A percentile compares a stretch with the other conserved stretches of the same genome.
These are phyloP conservation scores for Vigna reflexopilosa DNA, from an alignment of 306 rosid genomes.

Conservation along the genomic window DNA sequence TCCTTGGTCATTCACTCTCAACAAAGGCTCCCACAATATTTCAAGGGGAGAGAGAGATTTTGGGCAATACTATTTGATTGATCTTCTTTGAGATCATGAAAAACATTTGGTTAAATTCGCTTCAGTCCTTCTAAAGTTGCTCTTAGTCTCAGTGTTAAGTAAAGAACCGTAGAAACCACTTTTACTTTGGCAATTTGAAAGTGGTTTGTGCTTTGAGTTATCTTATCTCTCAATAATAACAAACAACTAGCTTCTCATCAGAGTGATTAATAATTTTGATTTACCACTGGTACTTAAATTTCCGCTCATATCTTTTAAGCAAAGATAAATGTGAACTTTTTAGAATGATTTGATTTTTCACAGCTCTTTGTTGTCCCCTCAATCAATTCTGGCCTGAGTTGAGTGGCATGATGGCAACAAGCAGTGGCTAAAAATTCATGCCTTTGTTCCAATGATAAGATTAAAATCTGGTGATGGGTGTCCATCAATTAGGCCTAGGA, in stretches of 20 bases:
- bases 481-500: constrained; percentile 53
- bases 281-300: constrained; percentile 14
- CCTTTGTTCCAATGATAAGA: constrained; percentile 49
- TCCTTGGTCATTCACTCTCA: constrained; percentile 19
- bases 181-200: not conserved
- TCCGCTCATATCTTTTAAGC: constrained; percentile 31
- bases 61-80: not conserved
- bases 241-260: not conserved
- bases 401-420: constrained; percentile 44
- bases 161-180: not conserved
- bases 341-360: constrained; percentile 35
- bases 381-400: constrained; percentile 34
- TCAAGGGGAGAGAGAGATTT: constrained; percentile 5
- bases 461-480: constrained; percentile 49
- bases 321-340: constrained; percentile 23
- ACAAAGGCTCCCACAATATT: constrained; percentile 14
- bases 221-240: constrained; percentile 1
- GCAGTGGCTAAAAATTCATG: constrained; percentile 38
- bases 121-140: constrained; percentile 4
- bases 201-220: not conserved
- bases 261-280: constrained; percentile 17
- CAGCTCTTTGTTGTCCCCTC: constrained; percentile 36
- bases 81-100: constrained; percentile 1
- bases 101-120: not conserved
- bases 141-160: not conserved